These are phyloP conservation scores for Sparassis latifolia DNA, from an alignment of 1,284 basidiomycete genomes.

Conservation along the genomic window DNA sequence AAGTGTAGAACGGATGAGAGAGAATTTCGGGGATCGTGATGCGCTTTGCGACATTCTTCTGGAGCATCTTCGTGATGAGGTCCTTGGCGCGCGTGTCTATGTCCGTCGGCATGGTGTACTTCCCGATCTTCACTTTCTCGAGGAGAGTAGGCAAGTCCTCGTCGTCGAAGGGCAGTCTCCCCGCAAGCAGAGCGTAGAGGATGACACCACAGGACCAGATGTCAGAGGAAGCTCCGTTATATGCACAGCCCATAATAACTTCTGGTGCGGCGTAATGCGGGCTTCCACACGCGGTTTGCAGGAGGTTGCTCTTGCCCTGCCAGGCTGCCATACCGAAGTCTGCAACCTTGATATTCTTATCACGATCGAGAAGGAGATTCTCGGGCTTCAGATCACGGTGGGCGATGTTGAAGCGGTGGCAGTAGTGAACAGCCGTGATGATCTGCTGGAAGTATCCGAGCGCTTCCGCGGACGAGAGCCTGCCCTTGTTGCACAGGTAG, in stretches of 20 bases:
- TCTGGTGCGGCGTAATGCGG: slow-evolving; percentile 99
- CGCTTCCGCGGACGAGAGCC: slow-evolving; percentile 77
- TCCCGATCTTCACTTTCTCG: slow-evolving; percentile 80
- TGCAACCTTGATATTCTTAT: slow-evolving; percentile 92
- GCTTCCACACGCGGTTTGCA: slow-evolving; percentile 91
- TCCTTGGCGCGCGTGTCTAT: slow-evolving; percentile 77
- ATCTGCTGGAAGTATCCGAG: slow-evolving; percentile 97
- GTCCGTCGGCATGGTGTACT: slow-evolving; percentile 78
- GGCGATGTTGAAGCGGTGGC: slow-evolving; percentile 94
- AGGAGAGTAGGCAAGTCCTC: slow-evolving; percentile 73
- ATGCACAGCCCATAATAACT: slow-evolving; percentile 80
- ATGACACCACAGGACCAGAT: slow-evolving; percentile 99
- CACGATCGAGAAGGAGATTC: slow-evolving; percentile 83
- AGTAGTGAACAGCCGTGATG: slow-evolving; percentile 92
- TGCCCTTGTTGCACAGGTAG: slow-evolving; percentile 82
- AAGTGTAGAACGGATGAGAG: slow-evolving; percentile 84
- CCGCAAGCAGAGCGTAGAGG: slow-evolving; percentile 88
- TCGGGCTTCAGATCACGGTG: slow-evolving; percentile 98
- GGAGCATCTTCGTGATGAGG: slow-evolving; percentile 84
- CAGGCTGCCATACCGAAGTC: slow-evolving; percentile 99
- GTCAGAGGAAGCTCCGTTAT: slow-evolving; percentile 87
- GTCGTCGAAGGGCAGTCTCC: slow-evolving; percentile 91
- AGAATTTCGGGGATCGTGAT: slow-evolving; percentile 90
- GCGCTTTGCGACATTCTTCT: slow-evolving; percentile 74
- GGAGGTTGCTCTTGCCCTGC: slow-evolving; percentile 62